Conservation (phyloP, 768 basidiomycete genomes). For the Kwoniella newhampshirensis region DNA sequence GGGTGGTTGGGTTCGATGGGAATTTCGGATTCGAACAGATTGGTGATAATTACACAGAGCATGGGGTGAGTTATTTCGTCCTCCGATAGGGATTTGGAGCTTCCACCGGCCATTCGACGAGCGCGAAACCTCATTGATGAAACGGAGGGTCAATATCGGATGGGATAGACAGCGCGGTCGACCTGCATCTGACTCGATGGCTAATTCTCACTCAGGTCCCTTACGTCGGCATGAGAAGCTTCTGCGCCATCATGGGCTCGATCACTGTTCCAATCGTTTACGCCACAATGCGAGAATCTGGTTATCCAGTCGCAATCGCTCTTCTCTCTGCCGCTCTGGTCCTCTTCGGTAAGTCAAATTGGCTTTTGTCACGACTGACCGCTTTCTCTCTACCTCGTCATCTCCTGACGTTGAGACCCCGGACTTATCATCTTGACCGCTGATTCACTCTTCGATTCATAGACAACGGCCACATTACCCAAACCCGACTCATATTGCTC, state of each 20-base stretch:
- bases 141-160: too few species aligned
- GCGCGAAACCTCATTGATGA: too few species aligned
- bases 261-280: conserved; percentile 88
- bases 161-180: too few species aligned
- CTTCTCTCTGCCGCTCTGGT: conserved; percentile 84
- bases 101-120: too few species aligned
- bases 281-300: conserved; percentile 96
- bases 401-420: too few species aligned
- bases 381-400: too few species aligned
- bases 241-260: conserved; percentile 87
- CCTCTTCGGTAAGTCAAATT: conserved; percentile 72
- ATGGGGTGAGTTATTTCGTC: conserved; percentile 59
- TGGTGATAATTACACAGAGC: conserved; percentile 82
- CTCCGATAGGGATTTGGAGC: background rate
- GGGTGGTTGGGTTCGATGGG: conserved; percentile 95
- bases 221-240: conserved; percentile 86
- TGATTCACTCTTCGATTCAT: background rate
- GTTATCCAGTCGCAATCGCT: conserved; percentile 86
- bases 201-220: conserved; percentile 60
- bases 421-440: background rate
- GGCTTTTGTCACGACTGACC: too few species aligned
- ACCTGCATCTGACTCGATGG: background rate
- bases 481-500: conserved; percentile 93
- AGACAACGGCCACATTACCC: conserved; percentile 96
- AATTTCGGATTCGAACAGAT: conserved; percentile 91